phyloP scores from a whole-genome alignment of 176 grass and related monocot genomes.

The Paspalum vaginatum region DNA sequence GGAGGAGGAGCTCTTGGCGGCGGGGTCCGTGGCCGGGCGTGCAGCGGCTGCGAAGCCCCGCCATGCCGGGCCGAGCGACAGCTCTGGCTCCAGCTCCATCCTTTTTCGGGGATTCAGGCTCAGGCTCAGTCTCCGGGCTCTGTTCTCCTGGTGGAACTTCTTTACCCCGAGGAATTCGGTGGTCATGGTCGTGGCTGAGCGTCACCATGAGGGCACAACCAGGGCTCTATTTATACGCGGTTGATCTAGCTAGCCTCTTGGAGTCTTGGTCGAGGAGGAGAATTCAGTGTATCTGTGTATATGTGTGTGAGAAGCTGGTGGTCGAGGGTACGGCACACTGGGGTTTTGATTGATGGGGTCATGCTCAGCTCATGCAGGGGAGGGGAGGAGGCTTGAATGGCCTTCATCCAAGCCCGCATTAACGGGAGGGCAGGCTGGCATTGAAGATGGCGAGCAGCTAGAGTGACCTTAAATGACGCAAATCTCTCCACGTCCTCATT shows the following conservation, averaged over 20 bases:
- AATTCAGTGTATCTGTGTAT: background rate
- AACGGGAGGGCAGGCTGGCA: slow-evolving; percentile 72
- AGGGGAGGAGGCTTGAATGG: slow-evolving; percentile 58
- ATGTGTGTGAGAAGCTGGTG: background rate
- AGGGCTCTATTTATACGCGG: background rate
- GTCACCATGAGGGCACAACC: background rate
- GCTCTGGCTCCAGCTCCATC: slow-evolving; percentile 59
- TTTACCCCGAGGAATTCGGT: slow-evolving; percentile 40
- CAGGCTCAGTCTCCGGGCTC: background rate
- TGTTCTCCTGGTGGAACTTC: slow-evolving; percentile 22
- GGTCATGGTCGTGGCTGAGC: slow-evolving; percentile 39
- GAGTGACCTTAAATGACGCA: slow-evolving; percentile 91
- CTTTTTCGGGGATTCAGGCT: slow-evolving; percentile 14
- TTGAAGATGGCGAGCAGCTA: slow-evolving; percentile 75
- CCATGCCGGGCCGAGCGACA: slow-evolving; percentile 64
- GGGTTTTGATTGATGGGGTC: slow-evolving; percentile 69
- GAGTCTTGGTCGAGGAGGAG: slow-evolving; percentile 2
- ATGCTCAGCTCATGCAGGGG: slow-evolving; percentile 50
- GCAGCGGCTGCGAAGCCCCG: slow-evolving; percentile 3
- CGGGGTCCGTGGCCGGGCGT: background rate
- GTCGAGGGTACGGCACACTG: background rate
- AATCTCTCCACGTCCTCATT: slow-evolving; percentile 83
- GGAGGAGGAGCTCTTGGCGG: slow-evolving; percentile 60
- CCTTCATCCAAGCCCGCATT: slow-evolving; percentile 82
- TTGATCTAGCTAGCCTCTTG: background rate